phyloP scores from a whole-genome alignment of 345 rosid species.

The Pugionium cornutum region DNA sequence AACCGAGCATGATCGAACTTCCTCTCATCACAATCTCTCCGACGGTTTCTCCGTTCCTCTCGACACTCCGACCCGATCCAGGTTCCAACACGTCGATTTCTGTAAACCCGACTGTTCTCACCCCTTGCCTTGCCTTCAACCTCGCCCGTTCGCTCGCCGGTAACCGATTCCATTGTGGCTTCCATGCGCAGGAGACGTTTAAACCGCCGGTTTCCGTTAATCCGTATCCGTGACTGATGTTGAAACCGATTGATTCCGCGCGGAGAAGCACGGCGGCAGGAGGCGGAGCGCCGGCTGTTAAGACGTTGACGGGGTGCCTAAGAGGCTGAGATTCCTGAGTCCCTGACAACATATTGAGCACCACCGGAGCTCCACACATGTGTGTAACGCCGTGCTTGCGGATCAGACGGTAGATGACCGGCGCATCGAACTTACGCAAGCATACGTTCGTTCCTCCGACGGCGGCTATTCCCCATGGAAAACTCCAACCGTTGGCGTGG shows the following conservation, averaged over 20 bases:
- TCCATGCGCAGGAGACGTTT: conserved; percentile 72
- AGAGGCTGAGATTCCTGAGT: conserved; percentile 39
- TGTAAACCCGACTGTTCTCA: conserved; percentile 48
- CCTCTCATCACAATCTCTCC: conserved; percentile 82
- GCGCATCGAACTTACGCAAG: conserved; percentile 63
- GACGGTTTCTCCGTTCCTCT: conserved; percentile 55
- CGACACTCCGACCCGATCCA: conserved; percentile 48
- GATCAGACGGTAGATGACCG: conserved; percentile 51
- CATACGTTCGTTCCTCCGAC: conserved; percentile 82
- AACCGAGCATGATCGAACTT: conserved; percentile 70
- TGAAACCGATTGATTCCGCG: conserved; percentile 67
- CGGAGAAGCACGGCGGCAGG: conserved; percentile 64
- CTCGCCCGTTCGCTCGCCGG: conserved; percentile 61
- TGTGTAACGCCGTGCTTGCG: conserved; percentile 65
- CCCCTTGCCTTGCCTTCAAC: conserved; percentile 74
- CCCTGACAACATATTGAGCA: conserved; percentile 68
- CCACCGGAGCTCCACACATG: conserved; percentile 90
- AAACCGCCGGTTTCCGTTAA: conserved; percentile 71
- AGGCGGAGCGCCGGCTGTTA: conserved; percentile 86
- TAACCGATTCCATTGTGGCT: conserved; percentile 62
- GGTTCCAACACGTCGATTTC: conserved; percentile 65
- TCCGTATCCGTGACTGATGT: conserved; percentile 74
- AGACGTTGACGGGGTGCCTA: conserved; percentile 53
- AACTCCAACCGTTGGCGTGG: conserved; percentile 86
- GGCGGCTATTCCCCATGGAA: conserved; percentile 78